These are phyloP conservation scores for Salix viminalis DNA, from an alignment of 345 rosid genomes.

Conservation along the genomic window DNA sequence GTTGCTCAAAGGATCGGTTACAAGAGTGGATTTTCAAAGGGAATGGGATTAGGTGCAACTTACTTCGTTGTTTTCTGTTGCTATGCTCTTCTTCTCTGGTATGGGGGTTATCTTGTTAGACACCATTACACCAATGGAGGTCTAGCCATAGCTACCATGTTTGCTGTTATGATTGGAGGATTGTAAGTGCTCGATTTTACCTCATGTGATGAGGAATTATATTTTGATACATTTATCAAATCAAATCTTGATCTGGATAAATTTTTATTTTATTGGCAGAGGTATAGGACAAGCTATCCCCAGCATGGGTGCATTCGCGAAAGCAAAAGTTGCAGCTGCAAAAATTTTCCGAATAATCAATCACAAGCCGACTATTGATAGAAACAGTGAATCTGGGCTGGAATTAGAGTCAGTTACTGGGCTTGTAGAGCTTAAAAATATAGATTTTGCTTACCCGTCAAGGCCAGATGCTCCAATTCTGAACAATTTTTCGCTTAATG, in stretches of 20 bases:
- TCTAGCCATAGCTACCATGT: conserved; percentile 94
- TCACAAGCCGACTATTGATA: conserved; percentile 66
- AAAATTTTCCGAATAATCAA: conserved; percentile 80
- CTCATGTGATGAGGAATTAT: background rate
- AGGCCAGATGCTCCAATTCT: conserved; percentile 78
- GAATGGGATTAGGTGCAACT: conserved; percentile 93
- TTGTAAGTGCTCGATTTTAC: conserved; percentile 47
- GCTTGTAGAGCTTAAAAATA: conserved; percentile 67
- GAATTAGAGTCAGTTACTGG: conserved; percentile 72
- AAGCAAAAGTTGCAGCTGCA: conserved; percentile 92
- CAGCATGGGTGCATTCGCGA: conserved; percentile 85
- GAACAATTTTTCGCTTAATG: conserved; percentile 66
- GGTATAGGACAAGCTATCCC: conserved; percentile 92
- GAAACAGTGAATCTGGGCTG: conserved; percentile 60
- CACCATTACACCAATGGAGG: conserved; percentile 93
- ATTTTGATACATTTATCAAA: background rate
- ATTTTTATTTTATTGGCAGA: conserved; percentile 34
- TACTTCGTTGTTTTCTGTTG: conserved; percentile 93
- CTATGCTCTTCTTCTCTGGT: conserved; percentile 93
- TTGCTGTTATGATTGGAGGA: conserved; percentile 96
- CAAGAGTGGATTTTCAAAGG: conserved; percentile 79
- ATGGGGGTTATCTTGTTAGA: conserved; percentile 87
- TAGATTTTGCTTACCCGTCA: conserved; percentile 86
- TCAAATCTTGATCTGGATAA: background rate
- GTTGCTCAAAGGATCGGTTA: conserved; percentile 79